These are phyloP conservation scores for Termitomyces sp. DNA, from an alignment of 768 basidiomycete species.

Conservation along the genomic window DNA sequence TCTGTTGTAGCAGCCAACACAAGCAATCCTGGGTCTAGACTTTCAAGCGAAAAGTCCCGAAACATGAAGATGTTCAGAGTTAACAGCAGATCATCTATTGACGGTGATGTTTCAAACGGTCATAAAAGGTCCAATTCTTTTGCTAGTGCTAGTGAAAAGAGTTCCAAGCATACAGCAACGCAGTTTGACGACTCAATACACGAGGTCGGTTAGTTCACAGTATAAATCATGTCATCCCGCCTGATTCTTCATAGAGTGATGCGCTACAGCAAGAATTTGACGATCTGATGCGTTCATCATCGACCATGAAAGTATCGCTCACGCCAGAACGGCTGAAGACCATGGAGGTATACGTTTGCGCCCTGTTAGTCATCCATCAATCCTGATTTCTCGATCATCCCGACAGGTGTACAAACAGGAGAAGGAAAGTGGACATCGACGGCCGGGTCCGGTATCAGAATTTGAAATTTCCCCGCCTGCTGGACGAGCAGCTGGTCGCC, in stretches of 20 bases:
- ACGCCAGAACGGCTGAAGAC: slow-evolving; percentile 91
- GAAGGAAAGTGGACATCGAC: slow-evolving; percentile 44
- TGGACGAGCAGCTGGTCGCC: slow-evolving; percentile 29
- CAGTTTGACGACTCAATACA: slow-evolving; percentile 22
- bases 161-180: slow-evolving; percentile 29
- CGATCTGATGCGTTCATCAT: slow-evolving; percentile 81
- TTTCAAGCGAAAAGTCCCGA: slow-evolving; percentile 63
- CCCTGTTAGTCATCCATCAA: slow-evolving; percentile 25
- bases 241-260: slow-evolving; percentile 40
- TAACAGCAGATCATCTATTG: slow-evolving; percentile 33
- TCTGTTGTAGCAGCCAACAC: slow-evolving; percentile 23
- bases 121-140: slow-evolving; percentile 54
- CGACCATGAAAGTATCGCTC: slow-evolving; percentile 93
- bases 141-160: slow-evolving; percentile 47
- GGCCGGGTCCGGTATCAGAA: slow-evolving; percentile 30
- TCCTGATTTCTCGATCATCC: slow-evolving; percentile 11
- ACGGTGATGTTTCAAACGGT: slow-evolving; percentile 35
- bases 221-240: slow-evolving; percentile 7
- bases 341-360: slow-evolving; percentile 72
- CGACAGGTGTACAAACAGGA: slow-evolving; percentile 70
- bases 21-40: slow-evolving; percentile 32
- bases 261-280: slow-evolving; percentile 79
- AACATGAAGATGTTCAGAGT: slow-evolving; percentile 53
- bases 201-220: slow-evolving; percentile 27
- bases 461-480: slow-evolving; percentile 25